Evolutionary conservation across 2,329 filamentous ascomycete genomes (phyloP), one percentile per base, ranked within the genome.

Genomic region (Phialemoniopsis sp.): DNA sequence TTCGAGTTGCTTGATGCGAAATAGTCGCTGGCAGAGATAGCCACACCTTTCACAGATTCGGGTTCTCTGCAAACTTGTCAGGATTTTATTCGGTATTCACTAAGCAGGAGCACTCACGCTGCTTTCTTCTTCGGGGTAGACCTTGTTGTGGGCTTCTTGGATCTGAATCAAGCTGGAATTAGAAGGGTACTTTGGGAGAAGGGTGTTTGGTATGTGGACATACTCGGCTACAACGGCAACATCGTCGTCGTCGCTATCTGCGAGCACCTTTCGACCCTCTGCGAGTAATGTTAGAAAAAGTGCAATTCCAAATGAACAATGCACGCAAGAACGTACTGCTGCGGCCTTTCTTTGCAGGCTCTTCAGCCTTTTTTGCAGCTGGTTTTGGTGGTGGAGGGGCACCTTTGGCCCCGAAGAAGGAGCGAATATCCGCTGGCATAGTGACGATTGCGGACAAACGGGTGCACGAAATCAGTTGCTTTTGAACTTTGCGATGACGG

Each of bases 391-490:
- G 66, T 33, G 73, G 66, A 51, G 75, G 70, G 47, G 76, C 73
- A 37, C 80, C 78, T 61, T 89, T 89, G 45, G 85, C 80, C 40
- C 85, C 82, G 68, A 97, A 96, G 66, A 96, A 97, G 52, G 75
- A 89, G 56, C 90, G 78, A 55, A 96, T 97, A 64, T 97, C 38
- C 32, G 38, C 91, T 46, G 89, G 80, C 89, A 95, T 95, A 46
- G 49, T 47, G 21, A 26, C 21, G 45, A 13, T 15, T 29, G 29
- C 16, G 41, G 30, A 37, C 36, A 37, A 38, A 36, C 32, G 10
- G 29, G 15, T 10, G 13, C 15, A 28, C 37, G 13, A 6, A 10
- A 26, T 26, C 21, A 26, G 21, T 26, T 26, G 21, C 21, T 26
- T 26, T 6, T 26, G 21, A 26, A 6, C 21, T 26, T 26, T 26